These are phyloP conservation scores for Lophiotrema nucula DNA, from an alignment of 495 filamentous ascomycete species.

Conservation along the genomic window DNA sequence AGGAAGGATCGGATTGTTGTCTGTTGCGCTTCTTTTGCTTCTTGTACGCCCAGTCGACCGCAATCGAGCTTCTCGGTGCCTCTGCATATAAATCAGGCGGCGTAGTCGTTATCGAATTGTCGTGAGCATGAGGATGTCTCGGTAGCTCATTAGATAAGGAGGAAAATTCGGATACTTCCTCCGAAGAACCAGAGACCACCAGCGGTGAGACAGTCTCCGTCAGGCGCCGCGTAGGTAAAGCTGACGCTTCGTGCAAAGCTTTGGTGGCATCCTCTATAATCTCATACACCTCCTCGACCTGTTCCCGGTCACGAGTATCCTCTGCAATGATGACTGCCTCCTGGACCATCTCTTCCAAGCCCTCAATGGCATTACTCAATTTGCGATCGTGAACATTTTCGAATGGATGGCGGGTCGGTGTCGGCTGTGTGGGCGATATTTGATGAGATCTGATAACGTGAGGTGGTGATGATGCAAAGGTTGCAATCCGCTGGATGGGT, in stretches of 20 bases:
- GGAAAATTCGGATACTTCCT: constrained; percentile 13
- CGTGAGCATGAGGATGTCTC: background rate
- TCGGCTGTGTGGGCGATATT: background rate
- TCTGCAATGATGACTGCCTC: constrained; percentile 37
- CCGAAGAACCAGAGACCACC: constrained; percentile 15
- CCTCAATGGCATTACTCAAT: constrained; percentile 30
- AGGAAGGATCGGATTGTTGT: background rate
- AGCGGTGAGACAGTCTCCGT: constrained; percentile 17
- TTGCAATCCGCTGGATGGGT: background rate
- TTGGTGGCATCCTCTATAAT: constrained; percentile 38
- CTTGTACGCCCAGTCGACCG: constrained; percentile 30
- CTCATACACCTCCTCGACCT: constrained; percentile 33
- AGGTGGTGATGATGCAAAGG: background rate
- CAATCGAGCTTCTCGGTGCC: constrained; percentile 2
- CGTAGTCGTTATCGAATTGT: background rate
- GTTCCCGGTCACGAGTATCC: constrained; percentile 28
- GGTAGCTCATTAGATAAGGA: background rate
- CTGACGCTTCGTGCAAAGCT: constrained; percentile 31
- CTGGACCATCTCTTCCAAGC: constrained; percentile 38
- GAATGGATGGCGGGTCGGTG: constrained; percentile 4
- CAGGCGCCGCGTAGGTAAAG: constrained; percentile 8
- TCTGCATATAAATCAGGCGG: background rate
- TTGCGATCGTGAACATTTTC: background rate
- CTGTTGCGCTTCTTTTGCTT: background rate
- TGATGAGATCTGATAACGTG: constrained; percentile 12